Conservation (phyloP, 2,329 filamentous ascomycete species). For the Hymenoscyphus repandus region DNA sequence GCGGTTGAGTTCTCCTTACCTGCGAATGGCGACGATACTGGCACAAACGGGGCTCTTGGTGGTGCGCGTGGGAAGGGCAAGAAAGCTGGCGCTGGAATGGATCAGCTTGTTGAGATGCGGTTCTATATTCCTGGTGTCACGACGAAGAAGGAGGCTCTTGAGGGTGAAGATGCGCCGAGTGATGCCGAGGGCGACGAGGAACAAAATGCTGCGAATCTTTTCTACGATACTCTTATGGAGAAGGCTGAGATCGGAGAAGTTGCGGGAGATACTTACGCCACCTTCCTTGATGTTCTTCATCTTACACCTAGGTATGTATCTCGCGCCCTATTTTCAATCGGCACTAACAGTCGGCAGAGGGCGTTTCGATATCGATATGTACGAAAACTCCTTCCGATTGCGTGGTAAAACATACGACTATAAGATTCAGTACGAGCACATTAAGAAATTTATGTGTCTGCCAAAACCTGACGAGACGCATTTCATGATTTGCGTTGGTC, state of each 20-base stretch:
- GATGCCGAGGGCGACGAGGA: constrained; percentile 62
- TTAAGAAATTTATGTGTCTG: constrained; percentile 98
- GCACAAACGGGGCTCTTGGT: constrained; percentile 67
- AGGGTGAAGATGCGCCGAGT: constrained; percentile 65
- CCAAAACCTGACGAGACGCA: constrained; percentile 98
- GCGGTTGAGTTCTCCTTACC: constrained; percentile 88
- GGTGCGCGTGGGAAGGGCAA: constrained; percentile 73
- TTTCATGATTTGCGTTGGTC: constrained; percentile 86
- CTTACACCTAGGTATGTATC: constrained; percentile 76
- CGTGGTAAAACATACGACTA: constrained; percentile 99
- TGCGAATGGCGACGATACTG: constrained; percentile 64
- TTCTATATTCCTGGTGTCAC: constrained; percentile 96
- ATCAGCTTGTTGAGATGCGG: constrained; percentile 96
- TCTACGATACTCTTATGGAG: constrained; percentile 96
- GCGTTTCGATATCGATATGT: constrained; percentile 99
- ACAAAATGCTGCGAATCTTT: constrained; percentile 93
- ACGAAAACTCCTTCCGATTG: constrained; percentile 93
- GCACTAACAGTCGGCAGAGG: constrained; percentile 56
- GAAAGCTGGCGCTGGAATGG: constrained; percentile 81
- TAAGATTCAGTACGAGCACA: constrained; percentile 96
- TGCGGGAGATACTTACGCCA: constrained; percentile 96
- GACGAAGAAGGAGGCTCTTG: constrained; percentile 61
- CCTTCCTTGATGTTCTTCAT: constrained; percentile 93
- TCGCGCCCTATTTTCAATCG: background rate
- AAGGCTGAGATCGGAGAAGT: constrained; percentile 99